These are phyloP conservation scores for Suhomyces bribrorum DNA, from an alignment of 1,139 yeast species.

Conservation along the genomic window DNA sequence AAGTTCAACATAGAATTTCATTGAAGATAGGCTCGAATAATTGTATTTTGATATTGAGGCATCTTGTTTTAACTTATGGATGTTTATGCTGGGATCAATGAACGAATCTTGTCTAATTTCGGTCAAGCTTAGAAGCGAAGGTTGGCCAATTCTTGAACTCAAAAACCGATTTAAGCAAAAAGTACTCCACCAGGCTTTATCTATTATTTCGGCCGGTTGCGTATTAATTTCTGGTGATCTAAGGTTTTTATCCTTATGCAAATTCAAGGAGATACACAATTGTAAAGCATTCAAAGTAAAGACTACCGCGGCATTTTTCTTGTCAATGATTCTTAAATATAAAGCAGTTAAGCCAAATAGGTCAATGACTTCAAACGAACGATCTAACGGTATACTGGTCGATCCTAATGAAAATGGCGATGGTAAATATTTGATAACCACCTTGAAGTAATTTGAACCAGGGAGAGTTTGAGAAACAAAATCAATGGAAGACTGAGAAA, in stretches of 20 bases:
- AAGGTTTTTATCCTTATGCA: constrained; percentile 21
- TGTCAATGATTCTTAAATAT: constrained; percentile 29
- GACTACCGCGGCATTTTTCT: constrained; percentile 28
- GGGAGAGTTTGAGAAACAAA: constrained; percentile 16
- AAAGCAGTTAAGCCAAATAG: constrained; percentile 27
- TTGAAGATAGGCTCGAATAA: constrained; percentile 19
- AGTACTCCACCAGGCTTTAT: constrained; percentile 28
- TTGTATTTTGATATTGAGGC: constrained; percentile 13
- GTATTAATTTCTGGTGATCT: constrained; percentile 7
- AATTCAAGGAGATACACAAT: constrained; percentile 28
- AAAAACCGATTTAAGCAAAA: constrained; percentile 32
- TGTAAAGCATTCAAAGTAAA: constrained; percentile 29
- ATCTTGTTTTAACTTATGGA: neutral
- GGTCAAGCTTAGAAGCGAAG: constrained; percentile 22
- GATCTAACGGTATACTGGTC: constrained; percentile 13
- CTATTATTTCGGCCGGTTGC: constrained; percentile 4
- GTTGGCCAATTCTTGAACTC: constrained; percentile 29
- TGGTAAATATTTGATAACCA: constrained; percentile 26
- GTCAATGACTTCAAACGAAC: constrained; percentile 26
- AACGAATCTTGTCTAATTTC: constrained; percentile 8
- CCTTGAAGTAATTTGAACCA: constrained; percentile 25
- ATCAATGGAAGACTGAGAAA: neutral
- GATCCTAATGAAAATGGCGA: constrained; percentile 19
- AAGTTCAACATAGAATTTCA: constrained; percentile 25
- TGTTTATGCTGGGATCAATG: neutral